A percentile compares a stretch with the other conserved stretches of the same genome.
phyloP scores from a whole-genome alignment of 805 yeast genomes.

The Candida berthetii region DNA sequence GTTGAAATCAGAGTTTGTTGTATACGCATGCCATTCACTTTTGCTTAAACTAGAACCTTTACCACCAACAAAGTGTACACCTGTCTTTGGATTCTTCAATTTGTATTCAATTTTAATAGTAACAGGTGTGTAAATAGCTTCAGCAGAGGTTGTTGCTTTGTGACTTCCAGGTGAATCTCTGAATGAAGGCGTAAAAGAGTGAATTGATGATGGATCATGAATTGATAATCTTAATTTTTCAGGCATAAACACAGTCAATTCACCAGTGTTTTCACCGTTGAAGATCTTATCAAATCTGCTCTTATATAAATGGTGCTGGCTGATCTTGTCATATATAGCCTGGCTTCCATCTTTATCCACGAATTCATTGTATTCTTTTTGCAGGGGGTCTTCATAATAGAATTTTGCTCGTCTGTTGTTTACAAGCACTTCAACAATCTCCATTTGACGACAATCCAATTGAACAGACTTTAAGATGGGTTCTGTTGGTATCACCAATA shows the following conservation, averaged over 20 bases:
- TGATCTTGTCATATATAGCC: constrained; percentile 16
- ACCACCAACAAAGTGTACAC: constrained; percentile 70
- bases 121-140: constrained; percentile 64
- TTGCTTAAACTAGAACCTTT: constrained; percentile 31
- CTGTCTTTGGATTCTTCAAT: constrained; percentile 61
- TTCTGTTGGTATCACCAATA: constrained; percentile 71
- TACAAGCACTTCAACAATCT: constrained; percentile 55
- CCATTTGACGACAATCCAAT: constrained; percentile 77
- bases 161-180: constrained; percentile 31
- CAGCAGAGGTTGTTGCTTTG: constrained; percentile 19
- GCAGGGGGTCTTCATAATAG: constrained; percentile 47
- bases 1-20: constrained; percentile 71
- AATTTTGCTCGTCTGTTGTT: constrained; percentile 55
- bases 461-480: constrained; percentile 50
- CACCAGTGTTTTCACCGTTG: constrained; percentile 55
- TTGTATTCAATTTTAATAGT: constrained; percentile 63
- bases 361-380: constrained; percentile 29
- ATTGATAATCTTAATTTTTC: constrained; percentile 55
- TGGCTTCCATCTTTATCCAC: constrained; percentile 13
- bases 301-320: constrained; percentile 56
- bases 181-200: constrained; percentile 29
- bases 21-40: constrained; percentile 77
- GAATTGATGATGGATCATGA: constrained; percentile 39
- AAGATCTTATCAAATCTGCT: constrained; percentile 47
- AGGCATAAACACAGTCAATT: constrained; percentile 58